Evolutionary conservation across 2,329 filamentous ascomycete species (phyloP).

Genomic region (Podosphaera fusca): DNA sequence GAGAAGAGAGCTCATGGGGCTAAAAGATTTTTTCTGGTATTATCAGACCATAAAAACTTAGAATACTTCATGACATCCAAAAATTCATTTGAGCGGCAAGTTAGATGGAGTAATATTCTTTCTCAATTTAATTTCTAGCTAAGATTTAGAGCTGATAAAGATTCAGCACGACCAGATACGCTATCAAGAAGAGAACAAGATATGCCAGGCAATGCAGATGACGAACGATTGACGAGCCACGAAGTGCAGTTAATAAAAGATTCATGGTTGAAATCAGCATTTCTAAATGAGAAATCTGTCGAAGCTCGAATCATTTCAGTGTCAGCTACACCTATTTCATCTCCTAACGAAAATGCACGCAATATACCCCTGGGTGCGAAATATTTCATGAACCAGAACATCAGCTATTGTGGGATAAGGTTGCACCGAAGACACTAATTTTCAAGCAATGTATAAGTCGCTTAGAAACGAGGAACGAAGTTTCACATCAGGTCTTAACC

Average conservation of each 20-base stretch:
- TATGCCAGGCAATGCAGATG: not conserved
- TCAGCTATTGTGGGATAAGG: not conserved
- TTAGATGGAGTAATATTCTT: no score
- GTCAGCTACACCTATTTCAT: not conserved
- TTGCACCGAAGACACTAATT: not conserved
- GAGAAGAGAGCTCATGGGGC: no score
- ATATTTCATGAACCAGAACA: not conserved
- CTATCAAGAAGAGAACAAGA: no score
- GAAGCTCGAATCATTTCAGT: not conserved
- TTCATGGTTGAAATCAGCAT: not conserved
- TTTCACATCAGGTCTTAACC: no score
- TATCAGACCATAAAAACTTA: no score
- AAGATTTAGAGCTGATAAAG: no score
- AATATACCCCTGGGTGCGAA: not conserved
- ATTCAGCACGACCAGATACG: no score
- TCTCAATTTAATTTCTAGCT: no score
- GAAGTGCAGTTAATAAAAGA: not conserved
- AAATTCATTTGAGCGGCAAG: no score
- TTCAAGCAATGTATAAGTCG: not conserved
- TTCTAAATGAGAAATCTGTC: not conserved
- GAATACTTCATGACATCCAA: no score
- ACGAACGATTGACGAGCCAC: not conserved
- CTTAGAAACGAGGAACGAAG: no score
- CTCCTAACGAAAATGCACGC: not conserved
- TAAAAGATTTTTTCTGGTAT: not conserved